A percentile compares a stretch with the other conserved stretches of the same genome.
Conservation (phyloP, 805 yeast genomes). For the Wickerhamomyces alni region DNA sequence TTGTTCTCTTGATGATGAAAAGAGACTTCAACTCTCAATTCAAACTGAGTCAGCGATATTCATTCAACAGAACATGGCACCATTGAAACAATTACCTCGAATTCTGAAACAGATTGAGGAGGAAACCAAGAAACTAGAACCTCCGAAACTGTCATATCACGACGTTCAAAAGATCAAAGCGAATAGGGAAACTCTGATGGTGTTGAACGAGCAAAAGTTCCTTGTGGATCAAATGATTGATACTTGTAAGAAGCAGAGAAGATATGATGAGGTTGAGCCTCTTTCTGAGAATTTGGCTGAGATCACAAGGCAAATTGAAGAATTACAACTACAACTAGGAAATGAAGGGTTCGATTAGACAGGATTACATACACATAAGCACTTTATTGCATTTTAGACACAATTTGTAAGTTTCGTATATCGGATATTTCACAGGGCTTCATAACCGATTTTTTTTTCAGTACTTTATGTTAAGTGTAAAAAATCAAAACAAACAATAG, state of each 20-base stretch:
- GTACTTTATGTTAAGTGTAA: neutral
- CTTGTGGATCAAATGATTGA: conserved; percentile 61
- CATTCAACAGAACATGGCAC: conserved; percentile 61
- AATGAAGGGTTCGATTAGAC: conserved; percentile 40
- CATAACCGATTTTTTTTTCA: neutral
- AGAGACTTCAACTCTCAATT: conserved; percentile 45
- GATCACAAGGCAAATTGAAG: conserved; percentile 40
- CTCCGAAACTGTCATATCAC: conserved; percentile 26
- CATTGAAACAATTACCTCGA: conserved; percentile 55
- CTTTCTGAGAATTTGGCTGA: conserved; percentile 56
- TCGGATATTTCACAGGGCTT: neutral
- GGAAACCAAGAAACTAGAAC: conserved; percentile 11
- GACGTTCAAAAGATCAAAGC: conserved; percentile 50
- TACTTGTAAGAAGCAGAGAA: conserved; percentile 56
- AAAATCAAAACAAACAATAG: neutral
- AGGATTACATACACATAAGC: too few relatives aligned
- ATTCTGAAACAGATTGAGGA: conserved; percentile 25
- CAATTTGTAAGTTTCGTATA: conserved; percentile 1
- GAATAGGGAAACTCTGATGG: conserved; percentile 73
- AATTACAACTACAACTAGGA: conserved; percentile 48
- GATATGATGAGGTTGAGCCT: conserved; percentile 69
- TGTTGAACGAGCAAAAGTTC: conserved; percentile 76
- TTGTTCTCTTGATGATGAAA: conserved; percentile 36
- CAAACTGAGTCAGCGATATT: conserved; percentile 50
- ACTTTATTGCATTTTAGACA: conserved; percentile 2